Evolutionary conservation across 169 alveolate species (phyloP), one percentile per base, ranked within the genome.

Genomic region (Cyclospora cayetanensis): DNA sequence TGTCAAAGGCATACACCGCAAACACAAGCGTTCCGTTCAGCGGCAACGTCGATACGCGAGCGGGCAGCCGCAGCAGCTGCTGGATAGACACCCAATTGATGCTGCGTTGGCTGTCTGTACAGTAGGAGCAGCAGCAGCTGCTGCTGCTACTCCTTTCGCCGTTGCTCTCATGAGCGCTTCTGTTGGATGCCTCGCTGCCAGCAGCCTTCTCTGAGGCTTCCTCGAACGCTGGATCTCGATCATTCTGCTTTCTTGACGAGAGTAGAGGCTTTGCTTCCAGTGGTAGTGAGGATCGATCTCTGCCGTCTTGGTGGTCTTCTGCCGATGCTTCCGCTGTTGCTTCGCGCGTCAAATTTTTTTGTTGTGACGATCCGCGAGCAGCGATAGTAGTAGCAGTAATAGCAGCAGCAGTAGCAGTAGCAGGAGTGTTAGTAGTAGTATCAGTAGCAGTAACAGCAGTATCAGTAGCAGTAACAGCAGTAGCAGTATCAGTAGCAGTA

Each of bases 31-130:
- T 4, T 22, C 53, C 80, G 42, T 68, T 68, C 39, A 68, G 22
- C 20, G 80, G 80, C 41, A 68, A 18, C 52, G 80, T 52, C 1
- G 80, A 68, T 4, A 68, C 25, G 39, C 27, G 22, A 20, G 31
- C 72, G 9, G 72, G 72, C 15, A 60, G 80, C 80, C 80, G 53
- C 80, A 68, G 50, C 80, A 68, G 80, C 22, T 68, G 80, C 80
- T 68, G 80, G 31, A 68, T 11, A 27, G 80, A 68, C 31, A 68
- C 52, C 9, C 37, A 68, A 52, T 68, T 68, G 12, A 35, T 35
- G 7, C 80, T 52, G n/a, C n/a, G n/a, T n/a, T n/a, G n/a, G n/a
- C n/a, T n/a, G n/a, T n/a, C n/a, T n/a, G n/a, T n/a, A 52, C 80
- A 68, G 46, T 34, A 25, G 29, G 25, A 12, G 53, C 80, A 68